Base-by-base conservation (phyloP, 208 protist species). In the Acanthamoeba lenticulata region DNA sequence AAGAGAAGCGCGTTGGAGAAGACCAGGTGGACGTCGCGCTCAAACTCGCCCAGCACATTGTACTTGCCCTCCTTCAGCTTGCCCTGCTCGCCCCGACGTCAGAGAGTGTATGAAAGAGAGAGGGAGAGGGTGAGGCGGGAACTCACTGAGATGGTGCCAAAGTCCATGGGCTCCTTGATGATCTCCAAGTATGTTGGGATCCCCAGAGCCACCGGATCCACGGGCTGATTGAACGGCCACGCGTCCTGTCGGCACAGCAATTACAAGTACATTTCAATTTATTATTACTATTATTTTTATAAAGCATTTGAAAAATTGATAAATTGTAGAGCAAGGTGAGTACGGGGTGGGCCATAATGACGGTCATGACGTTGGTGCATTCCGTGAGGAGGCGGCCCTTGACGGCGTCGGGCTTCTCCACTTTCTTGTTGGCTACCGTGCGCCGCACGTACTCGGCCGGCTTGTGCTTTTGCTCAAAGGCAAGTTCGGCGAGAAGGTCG, bases 131-230 rank as follows among this genome's bases (percentile, higher is more conserved):
- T 24, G 17, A 74, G n/a, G 13, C 9, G n/a, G 65, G 38, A 3
- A 74, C 7, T 2, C 7, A 74, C 65, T 34, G 27, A 57, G 1
- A 96, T 74, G 2, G 97, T 98, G 24, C 74, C 65, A 13, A 98
- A 52, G 91, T 98, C 97, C 97, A 98, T 98, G 3, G 97, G 97
- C 24, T 95, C 77, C 91, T 97, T 97, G 62, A 98, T 90, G 36
- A 98, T 94, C 4, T 93, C 62, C 44, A 97, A 96, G 85, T 98
- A 98, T 77, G 96, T 95, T 2, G 97, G 96, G 29, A 97, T 96
- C 49, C 95, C 38, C 5, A 97, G 79, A 47, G 45, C 44, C 6
- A 96, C 96, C 27, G 95, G 96, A 86, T 98, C 97, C 15, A 98
- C 97, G 32, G 97, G 97, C 21, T 95, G 19, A 24, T 93, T 60